Evolutionary conservation across 2,329 filamentous ascomycete species (phyloP), one percentile per base, ranked within the genome.

Genomic region (Diaporthe vaccinii): DNA sequence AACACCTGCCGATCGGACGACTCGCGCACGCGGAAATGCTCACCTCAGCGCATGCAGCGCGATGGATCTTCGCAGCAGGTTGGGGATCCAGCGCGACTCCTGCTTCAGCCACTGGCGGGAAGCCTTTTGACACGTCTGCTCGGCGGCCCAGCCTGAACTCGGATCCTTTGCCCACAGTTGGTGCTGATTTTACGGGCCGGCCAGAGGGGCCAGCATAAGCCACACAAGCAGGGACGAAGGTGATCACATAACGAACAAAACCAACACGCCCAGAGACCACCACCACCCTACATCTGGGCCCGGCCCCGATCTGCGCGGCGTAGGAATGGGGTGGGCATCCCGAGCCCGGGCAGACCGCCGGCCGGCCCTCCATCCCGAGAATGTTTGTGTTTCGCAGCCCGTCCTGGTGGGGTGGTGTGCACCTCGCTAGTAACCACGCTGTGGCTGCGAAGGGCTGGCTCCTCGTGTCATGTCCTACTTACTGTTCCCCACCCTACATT

Each of bases 321-420:
- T 20, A n/a, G 65, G 34, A 41, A 39, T 7, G 41, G 62, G 41
- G 25, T 22, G 61, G 61, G 58, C 36, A 34, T 73, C 58, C 58
- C 49, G 71, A 31, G 34, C 34, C 71, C 46, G 71, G 69, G 71
- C 70, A 65, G 70, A 73, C 70, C 70, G 58, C 46, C 58, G 71
- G 71, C 58, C 70, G 70, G 58, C 71, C 46, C 58, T 73, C 71
- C 58, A 65, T 62, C 46, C 46, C 58, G 41, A 34, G 41, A 55
- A 28, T 57, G 58, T 44, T 55, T 65, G 36, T 72, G 71, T 73
- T 65, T 73, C 70, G 51, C 41, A 22, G n/a, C 15, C 61, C 9
- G 58, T 69, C 49, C 15, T 14, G 55, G 28, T 49, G 46, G 46
- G 31, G 7, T 46, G 36, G 2, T 65, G 58, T 65, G 58, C 9